Base-by-base conservation (phyloP, 495 filamentous ascomycete species). In the Penicillium odoratum region DNA sequence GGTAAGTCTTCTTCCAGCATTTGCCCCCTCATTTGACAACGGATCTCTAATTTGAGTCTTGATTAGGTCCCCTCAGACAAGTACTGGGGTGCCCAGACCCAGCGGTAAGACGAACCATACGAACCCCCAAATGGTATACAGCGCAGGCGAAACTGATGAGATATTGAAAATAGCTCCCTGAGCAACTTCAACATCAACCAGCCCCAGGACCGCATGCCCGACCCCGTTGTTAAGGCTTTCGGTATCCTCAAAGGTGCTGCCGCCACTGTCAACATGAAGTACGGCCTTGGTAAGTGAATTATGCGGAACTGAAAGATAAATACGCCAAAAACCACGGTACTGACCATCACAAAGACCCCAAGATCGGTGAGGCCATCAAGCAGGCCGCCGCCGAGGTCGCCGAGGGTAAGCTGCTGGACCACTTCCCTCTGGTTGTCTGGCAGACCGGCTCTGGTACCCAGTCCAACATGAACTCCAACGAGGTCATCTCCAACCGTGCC, bases 401-500 rank as follows among this genome's bases (percentile, higher is more conserved):
- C 45, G 87, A 88, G 62, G 86, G 93, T 66, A 96, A 97, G 83
- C 87, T 98, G 61, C 74, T 96, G 69, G 92, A 97, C 75, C 94
- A 98, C 84, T 98, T 98, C 79, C 94, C 93, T 54, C 88, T 98
- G 49, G 94, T 98, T 52, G 93, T 98, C 68, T 98, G 94, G 94
- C 94, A 98, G 77, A 98, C 94, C 38, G 94, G 94, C 55, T 98
- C 95, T 16, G 94, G 94, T 66, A 98, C 94, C 28, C 94, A 98
- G 79, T 96, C 92, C 70, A 98, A 98, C 85, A 98, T 98, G 94
- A 98, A 98, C 81, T 93, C 94, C 71, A 98, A 98, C 77, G 94
- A 98, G 78, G 94, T 98, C 73, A 98, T 98, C 77, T 97, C 93
- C 57, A 98, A 98, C 83, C 91, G 94, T 57, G 94, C 94, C 43